These are phyloP conservation scores for Tolypocladium amazonense DNA, from an alignment of 2,329 filamentous ascomycete species.

Conservation along the genomic window DNA sequence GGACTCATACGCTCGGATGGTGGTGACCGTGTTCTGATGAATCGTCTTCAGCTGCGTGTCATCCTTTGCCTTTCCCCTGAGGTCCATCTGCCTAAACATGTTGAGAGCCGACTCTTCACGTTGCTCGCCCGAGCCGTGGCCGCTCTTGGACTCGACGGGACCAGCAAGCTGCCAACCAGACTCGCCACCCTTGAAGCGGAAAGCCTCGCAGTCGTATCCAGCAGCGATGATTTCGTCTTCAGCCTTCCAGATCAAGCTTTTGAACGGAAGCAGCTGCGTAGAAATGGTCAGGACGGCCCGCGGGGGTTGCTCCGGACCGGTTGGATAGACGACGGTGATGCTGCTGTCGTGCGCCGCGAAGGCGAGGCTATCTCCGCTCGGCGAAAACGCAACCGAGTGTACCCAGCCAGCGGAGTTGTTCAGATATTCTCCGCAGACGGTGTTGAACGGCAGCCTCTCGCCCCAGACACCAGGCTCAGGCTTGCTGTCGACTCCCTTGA, in stretches of 20 bases:
- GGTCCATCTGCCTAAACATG: conserved; percentile 98
- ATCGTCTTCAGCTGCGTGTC: conserved; percentile 92
- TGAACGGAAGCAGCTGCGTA: conserved; percentile 85
- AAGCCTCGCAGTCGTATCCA: conserved; percentile 83
- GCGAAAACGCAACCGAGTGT: conserved; percentile 86
- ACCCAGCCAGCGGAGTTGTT: conserved; percentile 98
- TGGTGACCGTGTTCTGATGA: conserved; percentile 94
- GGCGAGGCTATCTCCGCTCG: conserved; percentile 82
- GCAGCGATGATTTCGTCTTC: conserved; percentile 93
- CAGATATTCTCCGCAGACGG: conserved; percentile 89
- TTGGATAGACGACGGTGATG: conserved; percentile 92
- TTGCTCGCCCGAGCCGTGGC: conserved; percentile 47
- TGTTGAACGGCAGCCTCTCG: conserved; percentile 93
- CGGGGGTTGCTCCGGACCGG: conserved; percentile 80
- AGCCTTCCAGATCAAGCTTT: conserved; percentile 82
- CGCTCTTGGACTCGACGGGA: conserved; percentile 65
- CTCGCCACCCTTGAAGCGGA: conserved; percentile 72
- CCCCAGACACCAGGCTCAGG: conserved; percentile 88
- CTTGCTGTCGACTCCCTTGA: conserved; percentile 84
- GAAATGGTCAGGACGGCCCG: conserved; percentile 81
- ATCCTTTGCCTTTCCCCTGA: conserved; percentile 85
- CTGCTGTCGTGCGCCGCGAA: conserved; percentile 95
- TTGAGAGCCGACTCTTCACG: conserved; percentile 90
- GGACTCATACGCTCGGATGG: conserved; percentile 64
- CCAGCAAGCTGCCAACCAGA: conserved; percentile 77